Evolutionary conservation across 2,329 filamentous ascomycete species (phyloP).

Genomic region (Cladophialophora exuberans): DNA sequence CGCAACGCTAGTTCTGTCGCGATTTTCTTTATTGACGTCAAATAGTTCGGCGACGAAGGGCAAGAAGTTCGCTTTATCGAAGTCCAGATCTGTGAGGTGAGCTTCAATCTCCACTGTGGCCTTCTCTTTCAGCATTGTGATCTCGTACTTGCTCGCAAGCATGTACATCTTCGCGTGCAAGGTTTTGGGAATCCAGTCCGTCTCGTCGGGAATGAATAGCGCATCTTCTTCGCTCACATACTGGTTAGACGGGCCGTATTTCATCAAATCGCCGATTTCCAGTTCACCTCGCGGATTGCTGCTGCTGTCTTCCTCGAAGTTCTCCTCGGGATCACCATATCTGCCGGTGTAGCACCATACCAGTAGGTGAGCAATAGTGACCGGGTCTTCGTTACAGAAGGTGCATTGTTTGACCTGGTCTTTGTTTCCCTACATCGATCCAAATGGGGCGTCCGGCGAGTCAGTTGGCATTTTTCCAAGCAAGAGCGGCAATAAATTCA

Average conservation of each 20-base stretch:
- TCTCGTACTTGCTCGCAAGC: slow-evolving; percentile 23
- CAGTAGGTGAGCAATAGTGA: slow-evolving; percentile 21
- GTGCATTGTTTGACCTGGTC: slow-evolving; percentile 3
- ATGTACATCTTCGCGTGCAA: slow-evolving; percentile 27
- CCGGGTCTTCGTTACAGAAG: slow-evolving; percentile 19
- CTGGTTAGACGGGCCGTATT: not conserved
- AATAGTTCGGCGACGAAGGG: not conserved
- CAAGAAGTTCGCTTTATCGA: slow-evolving; percentile 8
- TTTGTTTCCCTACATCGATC: too few relatives aligned
- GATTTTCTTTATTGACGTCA: not conserved
- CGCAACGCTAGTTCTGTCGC: not conserved
- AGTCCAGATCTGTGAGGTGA: slow-evolving; percentile 2
- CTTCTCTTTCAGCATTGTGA: slow-evolving; percentile 7
- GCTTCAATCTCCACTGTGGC: slow-evolving; percentile 7
- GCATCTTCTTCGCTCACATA: not conserved
- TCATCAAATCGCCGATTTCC: not conserved
- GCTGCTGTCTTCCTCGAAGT: not conserved
- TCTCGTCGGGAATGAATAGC: not conserved
- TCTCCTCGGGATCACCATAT: slow-evolving; percentile 11
- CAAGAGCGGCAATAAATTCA: too few relatives aligned
- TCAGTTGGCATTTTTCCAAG: too few relatives aligned
- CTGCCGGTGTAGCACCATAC: slow-evolving; percentile 16
- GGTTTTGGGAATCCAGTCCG: not conserved
- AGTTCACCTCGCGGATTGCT: not conserved
- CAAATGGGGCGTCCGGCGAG: too few relatives aligned